These are phyloP conservation scores for Ophiostoma sp. DNA, from an alignment of 2,329 filamentous ascomycete species.

Conservation along the genomic window DNA sequence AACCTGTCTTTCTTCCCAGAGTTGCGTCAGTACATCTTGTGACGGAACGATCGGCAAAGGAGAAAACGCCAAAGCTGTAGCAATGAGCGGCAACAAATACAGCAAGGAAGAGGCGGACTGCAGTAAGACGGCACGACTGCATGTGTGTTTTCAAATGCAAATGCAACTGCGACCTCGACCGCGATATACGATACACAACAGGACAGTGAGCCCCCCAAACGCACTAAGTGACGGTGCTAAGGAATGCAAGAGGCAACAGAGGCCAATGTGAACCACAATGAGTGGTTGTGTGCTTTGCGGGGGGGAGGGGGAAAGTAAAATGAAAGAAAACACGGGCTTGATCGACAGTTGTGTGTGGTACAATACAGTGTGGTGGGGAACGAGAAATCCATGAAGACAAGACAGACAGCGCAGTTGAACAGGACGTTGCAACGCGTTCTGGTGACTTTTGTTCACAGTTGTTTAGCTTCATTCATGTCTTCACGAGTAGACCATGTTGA, in stretches of 20 bases:
- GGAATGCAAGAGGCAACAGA: not conserved
- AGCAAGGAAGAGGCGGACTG: not conserved
- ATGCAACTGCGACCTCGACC: not conserved
- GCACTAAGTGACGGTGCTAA: not conserved
- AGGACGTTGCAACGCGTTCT: not conserved
- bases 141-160: not conserved
- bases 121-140: not conserved
- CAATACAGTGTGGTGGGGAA: not conserved
- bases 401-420: not conserved
- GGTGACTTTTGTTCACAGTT: too few relatives aligned
- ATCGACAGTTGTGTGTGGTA: not conserved
- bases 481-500: not conserved
- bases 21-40: not conserved
- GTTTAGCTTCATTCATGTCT: not conserved
- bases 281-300: too few relatives aligned
- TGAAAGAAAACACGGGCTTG: not conserved
- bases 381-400: too few relatives aligned
- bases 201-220: too few relatives aligned
- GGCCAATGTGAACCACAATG: not conserved
- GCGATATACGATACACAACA: too few relatives aligned
- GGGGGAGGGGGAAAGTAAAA: not conserved
- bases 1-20: not conserved
- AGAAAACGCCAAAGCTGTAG: not conserved
- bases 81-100: not conserved
- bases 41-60: not conserved